phyloP scores from a whole-genome alignment of 495 filamentous ascomycete species.

The Penicilliopsis zonata region DNA sequence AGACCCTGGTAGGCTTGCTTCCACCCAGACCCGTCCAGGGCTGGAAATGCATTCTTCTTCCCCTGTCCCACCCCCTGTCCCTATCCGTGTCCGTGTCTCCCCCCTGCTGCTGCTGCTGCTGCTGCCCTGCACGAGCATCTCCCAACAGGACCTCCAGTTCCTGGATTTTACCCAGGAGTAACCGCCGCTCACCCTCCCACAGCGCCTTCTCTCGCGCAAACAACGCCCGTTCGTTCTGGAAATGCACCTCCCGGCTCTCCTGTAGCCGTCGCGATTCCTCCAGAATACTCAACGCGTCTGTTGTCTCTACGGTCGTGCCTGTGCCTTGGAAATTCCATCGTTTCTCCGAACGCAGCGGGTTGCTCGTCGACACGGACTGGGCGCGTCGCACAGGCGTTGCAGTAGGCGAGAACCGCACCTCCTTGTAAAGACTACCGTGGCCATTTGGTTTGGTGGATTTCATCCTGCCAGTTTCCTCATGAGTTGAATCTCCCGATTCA shows the following conservation, averaged over 20 bases:
- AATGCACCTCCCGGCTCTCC: constrained; percentile 25
- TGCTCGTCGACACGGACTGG: constrained; percentile 23
- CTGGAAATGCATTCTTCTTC: constrained; percentile 7
- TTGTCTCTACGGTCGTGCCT: not conserved
- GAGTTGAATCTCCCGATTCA: too few relatives aligned
- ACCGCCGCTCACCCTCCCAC: constrained; percentile 28
- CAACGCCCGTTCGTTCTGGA: constrained; percentile 24
- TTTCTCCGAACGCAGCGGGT: constrained; percentile 12
- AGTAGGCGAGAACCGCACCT: constrained; percentile 36
- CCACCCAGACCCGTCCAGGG: constrained; percentile 35
- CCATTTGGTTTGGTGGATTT: constrained; percentile 23
- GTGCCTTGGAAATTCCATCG: too few relatives aligned
- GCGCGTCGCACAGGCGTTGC: constrained; percentile 27
- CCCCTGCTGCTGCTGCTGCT: too few relatives aligned
- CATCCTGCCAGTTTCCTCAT: constrained; percentile 18
- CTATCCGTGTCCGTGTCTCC: too few relatives aligned
- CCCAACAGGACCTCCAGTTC: constrained; percentile 25
- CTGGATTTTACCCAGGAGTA: constrained; percentile 24
- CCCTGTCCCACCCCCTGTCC: not conserved
- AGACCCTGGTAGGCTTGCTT: constrained; percentile 31
- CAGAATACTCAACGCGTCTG: constrained; percentile 14
- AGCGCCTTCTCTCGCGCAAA: constrained; percentile 29
- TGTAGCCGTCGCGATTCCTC: constrained; percentile 29
- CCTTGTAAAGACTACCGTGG: constrained; percentile 33
- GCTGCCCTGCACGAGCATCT: too few relatives aligned